Base-by-base conservation (phyloP, 495 filamentous ascomycete genomes). In the Trichoderma erinaceum region DNA sequence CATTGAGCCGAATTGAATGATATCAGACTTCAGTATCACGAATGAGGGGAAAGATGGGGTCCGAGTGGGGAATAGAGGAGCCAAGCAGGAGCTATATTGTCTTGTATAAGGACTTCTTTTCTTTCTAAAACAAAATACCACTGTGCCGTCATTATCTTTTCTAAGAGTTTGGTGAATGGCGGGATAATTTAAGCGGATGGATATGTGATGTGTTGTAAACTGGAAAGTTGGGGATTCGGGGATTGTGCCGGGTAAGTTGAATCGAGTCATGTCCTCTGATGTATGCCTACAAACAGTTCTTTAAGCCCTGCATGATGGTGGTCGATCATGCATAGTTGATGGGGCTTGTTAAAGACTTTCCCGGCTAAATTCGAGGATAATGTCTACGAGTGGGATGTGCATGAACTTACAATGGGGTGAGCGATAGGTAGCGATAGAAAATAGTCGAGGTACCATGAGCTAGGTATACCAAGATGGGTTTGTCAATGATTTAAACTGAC, bases 321-420 rank as follows among this genome's bases (percentile, higher is more conserved):
- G n/a, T 52, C 48, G 48, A 52, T 52, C 48, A 52, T 29, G 8
- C n/a, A n/a, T n/a, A 11, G n/a, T 52, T 52, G 48, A 21, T 52
- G 48, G 48, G 18, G 4, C 16, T 21, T 16, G 48, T n/a, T 46
- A 4, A n/a, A 48, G 15, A 52, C 0, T 52, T 21, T 52, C 1
- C 48, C 48, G 48, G 48, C 48, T 52, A 52, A 52, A 52, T 52
- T 52, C 18, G 6, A 52, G 48, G 48, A 52, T 52, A 52, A 52
- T 52, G n/a, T 52, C 48, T 8, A n/a, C n/a, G 44, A 16, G 12
- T n/a, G 44, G 44, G 44, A n/a, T 48, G 44, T 48, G 18, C 16
- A 52, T 52, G 29, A 29, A 29, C 29, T 29, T 29, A 29, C 29
- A 4, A 29, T 29, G 35, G 35, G 35, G 35, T 38, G 35, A 38